Evolutionary conservation across 257 asterid species (phyloP).

Genomic region (Solanum ahanhuiri): DNA sequence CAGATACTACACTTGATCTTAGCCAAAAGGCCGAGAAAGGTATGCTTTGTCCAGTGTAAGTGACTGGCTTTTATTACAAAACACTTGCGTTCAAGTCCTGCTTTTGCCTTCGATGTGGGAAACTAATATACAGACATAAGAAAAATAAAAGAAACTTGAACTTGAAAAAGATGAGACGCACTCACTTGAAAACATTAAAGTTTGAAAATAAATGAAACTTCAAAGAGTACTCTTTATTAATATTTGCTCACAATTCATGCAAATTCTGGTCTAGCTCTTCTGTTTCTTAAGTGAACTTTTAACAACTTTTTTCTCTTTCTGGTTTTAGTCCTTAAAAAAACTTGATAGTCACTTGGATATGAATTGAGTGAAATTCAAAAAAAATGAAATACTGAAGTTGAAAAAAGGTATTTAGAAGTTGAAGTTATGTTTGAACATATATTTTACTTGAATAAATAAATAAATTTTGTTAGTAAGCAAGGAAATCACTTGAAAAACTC

Average conservation of each 20-base stretch:
- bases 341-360: not conserved
- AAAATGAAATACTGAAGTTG: not conserved
- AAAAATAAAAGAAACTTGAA: not conserved
- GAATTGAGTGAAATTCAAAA: not conserved
- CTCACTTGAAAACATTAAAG: slow-evolving; percentile 15
- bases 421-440: not conserved
- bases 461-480: not conserved
- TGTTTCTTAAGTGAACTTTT: not conserved
- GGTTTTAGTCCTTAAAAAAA: not conserved
- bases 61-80: not conserved
- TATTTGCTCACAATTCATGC: not conserved
- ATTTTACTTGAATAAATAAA: not conserved
- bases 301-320: not conserved
- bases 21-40: slow-evolving; percentile 55
- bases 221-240: not conserved
- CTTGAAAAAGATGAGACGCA: not conserved
- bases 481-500: not conserved
- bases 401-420: not conserved
- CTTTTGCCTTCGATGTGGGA: not conserved
- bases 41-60: not conserved
- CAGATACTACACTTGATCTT: slow-evolving; percentile 34
- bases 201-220: not conserved
- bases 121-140: too few relatives aligned
- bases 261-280: not conserved
- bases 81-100: too few relatives aligned